A percentile compares a stretch with the other conserved stretches of the same genome.
Evolutionary conservation across 2,329 filamentous ascomycete species (phyloP).

Genomic region (Curvularia spicifera): DNA sequence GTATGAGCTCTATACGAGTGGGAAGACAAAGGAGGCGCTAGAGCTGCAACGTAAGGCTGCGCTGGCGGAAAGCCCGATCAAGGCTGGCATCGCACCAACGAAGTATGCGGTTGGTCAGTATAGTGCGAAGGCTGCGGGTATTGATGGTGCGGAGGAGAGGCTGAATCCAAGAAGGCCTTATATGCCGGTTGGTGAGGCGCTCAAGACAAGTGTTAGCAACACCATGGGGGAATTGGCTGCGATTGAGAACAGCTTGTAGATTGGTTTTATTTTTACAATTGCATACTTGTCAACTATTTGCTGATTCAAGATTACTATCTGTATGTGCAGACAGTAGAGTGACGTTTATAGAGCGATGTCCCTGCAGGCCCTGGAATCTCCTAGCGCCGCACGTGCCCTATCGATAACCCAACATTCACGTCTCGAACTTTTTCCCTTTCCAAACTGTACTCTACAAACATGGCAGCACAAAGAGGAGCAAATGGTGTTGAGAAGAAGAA

Average conservation of each 20-base stretch:
- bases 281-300: not conserved
- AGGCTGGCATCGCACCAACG: conserved; percentile 70
- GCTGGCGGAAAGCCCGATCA: conserved; percentile 69
- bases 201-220: conserved; percentile 32
- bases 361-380: conserved; percentile 5
- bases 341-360: not conserved
- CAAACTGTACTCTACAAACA: conserved; percentile 15
- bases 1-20: conserved; percentile 66
- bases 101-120: conserved; percentile 71
- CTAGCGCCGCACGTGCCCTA: conserved; percentile 19
- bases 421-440: conserved; percentile 27
- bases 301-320: not conserved
- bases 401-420: conserved; percentile 34
- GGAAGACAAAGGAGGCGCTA: conserved; percentile 64
- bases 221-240: conserved; percentile 34
- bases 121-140: conserved; percentile 64
- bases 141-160: conserved; percentile 46
- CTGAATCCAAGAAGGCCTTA: conserved; percentile 40
- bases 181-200: conserved; percentile 33
- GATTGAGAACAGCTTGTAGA: conserved; percentile 32
- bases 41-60: conserved; percentile 67
- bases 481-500: conserved; percentile 32
- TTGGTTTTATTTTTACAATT: not conserved
- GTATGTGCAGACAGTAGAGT: not conserved
- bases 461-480: conserved; percentile 33